These are phyloP conservation scores for Porphyrellus sp. DNA, from an alignment of 1,284 basidiomycete genomes.

Conservation along the genomic window DNA sequence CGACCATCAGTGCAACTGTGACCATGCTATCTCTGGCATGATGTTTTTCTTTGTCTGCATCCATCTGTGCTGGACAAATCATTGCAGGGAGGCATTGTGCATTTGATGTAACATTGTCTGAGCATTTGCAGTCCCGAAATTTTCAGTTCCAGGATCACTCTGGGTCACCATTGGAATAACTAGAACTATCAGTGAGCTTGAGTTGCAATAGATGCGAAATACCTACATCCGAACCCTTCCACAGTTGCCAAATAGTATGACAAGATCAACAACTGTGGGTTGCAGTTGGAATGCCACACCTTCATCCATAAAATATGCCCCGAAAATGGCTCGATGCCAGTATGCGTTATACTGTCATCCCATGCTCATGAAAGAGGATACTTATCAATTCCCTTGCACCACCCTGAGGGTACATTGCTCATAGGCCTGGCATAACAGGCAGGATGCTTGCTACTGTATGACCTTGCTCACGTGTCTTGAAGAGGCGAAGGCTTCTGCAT, in stretches of 20 bases:
- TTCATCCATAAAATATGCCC: conserved; percentile 1
- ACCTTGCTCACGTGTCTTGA: no score
- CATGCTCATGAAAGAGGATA: no score
- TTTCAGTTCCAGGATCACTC: conserved; percentile 31
- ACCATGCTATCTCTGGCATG: conserved; percentile 7
- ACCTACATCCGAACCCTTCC: not conserved
- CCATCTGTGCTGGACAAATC: not conserved
- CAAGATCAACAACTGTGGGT: not conserved
- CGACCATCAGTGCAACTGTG: not conserved
- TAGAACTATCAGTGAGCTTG: not conserved
- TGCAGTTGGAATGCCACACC: not conserved
- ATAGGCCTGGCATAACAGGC: no score
- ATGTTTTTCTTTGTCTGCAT: conserved; percentile 8
- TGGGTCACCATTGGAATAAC: conserved; percentile 21
- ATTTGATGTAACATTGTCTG: conserved; percentile 25
- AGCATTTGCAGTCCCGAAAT: conserved; percentile 29
- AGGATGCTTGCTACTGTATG: no score
- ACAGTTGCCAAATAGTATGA: not conserved
- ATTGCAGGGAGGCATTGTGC: not conserved
- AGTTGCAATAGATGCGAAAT: no score
- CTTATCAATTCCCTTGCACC: no score
- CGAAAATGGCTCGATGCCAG: conserved; percentile 1
- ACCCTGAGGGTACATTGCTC: no score
- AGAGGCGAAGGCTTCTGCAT: no score
- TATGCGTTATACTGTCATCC: no score